Evolutionary conservation across 225 moss, liverwort and hornwort genomes (phyloP), one percentile per base, ranked within the genome.

Genomic region (Sphagnum contortum): DNA sequence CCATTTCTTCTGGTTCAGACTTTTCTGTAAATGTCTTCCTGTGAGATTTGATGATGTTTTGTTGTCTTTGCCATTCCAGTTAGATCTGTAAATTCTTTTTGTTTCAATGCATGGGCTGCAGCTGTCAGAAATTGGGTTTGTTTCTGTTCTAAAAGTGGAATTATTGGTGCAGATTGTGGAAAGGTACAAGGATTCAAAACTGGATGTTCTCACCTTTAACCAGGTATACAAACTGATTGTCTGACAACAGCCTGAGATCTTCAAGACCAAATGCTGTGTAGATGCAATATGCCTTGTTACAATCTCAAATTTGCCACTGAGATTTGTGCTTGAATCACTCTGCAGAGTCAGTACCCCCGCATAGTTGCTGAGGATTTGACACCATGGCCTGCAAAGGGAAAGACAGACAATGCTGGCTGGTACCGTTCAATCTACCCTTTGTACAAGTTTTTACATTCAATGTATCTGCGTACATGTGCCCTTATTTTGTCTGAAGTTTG

Each of bases 351-450:
- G 44, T 96, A 96, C 67, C 95, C 95, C 49, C 90, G 95, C 49
- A 81, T 96, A 51, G 73, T 83, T 48, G 90, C 79, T 8, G 88
- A 88, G 57, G 95, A 96, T 68, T 61, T 80, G 75, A 70, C 63
- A 52, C 95, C 95, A 46, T 96, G 91, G 95, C 95, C 95, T 48
- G 79, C 88, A 2, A 92, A 92, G 75, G 96, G 96, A 61, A 96
- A 87, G 85, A 89, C 92, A 4, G 96, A 96, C 70, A 96, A 92
- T 54, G 86, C 83, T 71, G 96, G 96, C 68, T 96, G 96, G 95
- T 94, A 73, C 69, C 76, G 68, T n/a, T n/a, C 11, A 3, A 48
- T 3, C 4, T 45, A 44, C 9, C 48, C 29, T 29, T 29, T 29
- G 29, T 29, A 29, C 29, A 29, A 29, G 29, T 29, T 29, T 29